Evolutionary conservation across 1,284 basidiomycete genomes (phyloP).

Genomic region (Ceraceosorus guamensis): DNA sequence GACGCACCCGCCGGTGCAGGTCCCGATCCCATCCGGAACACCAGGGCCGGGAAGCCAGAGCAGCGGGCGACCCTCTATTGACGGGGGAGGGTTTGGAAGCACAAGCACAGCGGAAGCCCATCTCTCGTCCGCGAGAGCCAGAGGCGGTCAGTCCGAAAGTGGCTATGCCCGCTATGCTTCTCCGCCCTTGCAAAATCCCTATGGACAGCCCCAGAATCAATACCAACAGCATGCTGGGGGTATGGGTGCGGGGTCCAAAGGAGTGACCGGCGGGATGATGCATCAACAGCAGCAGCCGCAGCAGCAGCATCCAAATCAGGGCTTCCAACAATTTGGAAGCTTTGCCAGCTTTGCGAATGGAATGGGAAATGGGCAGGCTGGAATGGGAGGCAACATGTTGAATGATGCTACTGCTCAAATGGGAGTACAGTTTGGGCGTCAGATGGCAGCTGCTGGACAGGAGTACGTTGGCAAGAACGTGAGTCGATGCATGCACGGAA

Average conservation of each 20-base stretch:
- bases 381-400: slow-evolving; percentile 51
- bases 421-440: slow-evolving; percentile 89
- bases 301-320: slow-evolving; percentile 2
- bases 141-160: slow-evolving; percentile 1
- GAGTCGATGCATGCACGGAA: slow-evolving; percentile 39
- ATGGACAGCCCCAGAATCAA: slow-evolving; percentile 2
- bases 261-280: slow-evolving; percentile 10
- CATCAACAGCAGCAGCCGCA: neutral
- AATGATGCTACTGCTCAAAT: slow-evolving; percentile 91
- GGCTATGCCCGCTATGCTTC: slow-evolving; percentile 8
- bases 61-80: too few species aligned
- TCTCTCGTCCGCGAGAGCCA: slow-evolving; percentile 8
- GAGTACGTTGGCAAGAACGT: slow-evolving; percentile 94
- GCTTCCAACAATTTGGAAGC: slow-evolving; percentile 4
- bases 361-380: neutral
- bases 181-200: neutral
- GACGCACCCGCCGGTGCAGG: slow-evolving; percentile 39
- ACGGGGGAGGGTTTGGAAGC: too few species aligned
- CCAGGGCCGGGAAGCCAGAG: slow-evolving; percentile 13
- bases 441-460: slow-evolving; percentile 83
- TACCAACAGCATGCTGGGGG: neutral
- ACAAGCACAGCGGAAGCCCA: too few species aligned
- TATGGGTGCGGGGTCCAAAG: slow-evolving; percentile 18
- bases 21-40: slow-evolving; percentile 34
- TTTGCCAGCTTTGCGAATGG: neutral